A percentile compares a stretch with the other conserved stretches of the same genome.
Conservation (phyloP, 1,284 basidiomycete species). For the Pisolithus thermaeus region DNA sequence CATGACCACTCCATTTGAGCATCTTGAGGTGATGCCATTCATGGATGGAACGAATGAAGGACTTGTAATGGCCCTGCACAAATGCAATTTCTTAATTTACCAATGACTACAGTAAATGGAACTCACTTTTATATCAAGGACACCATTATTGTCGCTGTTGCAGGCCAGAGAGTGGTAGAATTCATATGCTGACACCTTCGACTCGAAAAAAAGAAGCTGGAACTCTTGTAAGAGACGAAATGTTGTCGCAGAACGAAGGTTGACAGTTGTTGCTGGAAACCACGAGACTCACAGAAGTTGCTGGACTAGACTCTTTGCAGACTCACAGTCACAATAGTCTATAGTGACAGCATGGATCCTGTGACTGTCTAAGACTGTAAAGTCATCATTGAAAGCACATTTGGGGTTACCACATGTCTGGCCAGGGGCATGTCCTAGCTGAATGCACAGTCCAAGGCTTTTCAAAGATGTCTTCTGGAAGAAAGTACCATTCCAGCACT, state of each 20-base stretch:
- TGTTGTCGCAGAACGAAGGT: conserved; percentile 19
- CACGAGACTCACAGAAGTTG: conserved; percentile 18
- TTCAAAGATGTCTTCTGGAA: too few species aligned
- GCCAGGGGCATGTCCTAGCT: too few species aligned
- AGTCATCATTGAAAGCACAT: too few species aligned
- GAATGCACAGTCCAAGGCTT: too few species aligned
- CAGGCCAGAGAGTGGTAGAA: conserved; percentile 18
- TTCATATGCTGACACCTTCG: conserved; percentile 20
- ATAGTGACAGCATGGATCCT: conserved; percentile 9
- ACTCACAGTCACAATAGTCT: conserved; percentile 18
- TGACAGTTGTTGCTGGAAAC: conserved; percentile 17
- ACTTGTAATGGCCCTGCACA: conserved; percentile 19
- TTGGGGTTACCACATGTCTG: too few species aligned
- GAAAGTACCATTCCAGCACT: too few species aligned
- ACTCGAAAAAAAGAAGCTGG: conserved; percentile 20
- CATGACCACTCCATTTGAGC: conserved; percentile 22
- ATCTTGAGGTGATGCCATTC: conserved; percentile 26
- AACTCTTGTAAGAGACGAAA: conserved; percentile 19
- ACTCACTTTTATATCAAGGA: background rate
- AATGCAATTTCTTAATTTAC: background rate
- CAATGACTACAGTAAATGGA: background rate
- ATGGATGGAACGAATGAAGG: conserved; percentile 17
- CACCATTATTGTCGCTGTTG: conserved; percentile 19
- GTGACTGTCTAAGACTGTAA: too few species aligned
- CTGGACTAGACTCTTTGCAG: background rate